phyloP scores from a whole-genome alignment of 1,139 yeast genomes.

The Blastobotrys buckinghamii region DNA sequence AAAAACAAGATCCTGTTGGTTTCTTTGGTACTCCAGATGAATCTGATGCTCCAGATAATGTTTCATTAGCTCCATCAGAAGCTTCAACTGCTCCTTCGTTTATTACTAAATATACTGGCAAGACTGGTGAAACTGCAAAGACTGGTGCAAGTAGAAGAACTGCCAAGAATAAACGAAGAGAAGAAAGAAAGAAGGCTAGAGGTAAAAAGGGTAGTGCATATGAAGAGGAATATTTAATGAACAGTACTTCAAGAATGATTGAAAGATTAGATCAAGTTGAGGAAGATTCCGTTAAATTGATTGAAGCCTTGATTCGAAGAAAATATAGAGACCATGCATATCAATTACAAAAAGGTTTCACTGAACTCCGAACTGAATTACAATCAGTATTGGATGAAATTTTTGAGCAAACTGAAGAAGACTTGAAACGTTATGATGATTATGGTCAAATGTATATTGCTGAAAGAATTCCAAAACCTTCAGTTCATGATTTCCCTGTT shows the following conservation, averaged over 20 bases:
- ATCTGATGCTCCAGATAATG: slow-evolving; percentile 82
- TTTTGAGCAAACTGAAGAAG: slow-evolving; percentile 64
- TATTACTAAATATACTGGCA: slow-evolving; percentile 93
- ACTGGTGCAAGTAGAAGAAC: slow-evolving; percentile 94
- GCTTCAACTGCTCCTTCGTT: slow-evolving; percentile 90
- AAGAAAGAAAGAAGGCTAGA: slow-evolving; percentile 91
- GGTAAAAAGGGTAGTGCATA: slow-evolving; percentile 97
- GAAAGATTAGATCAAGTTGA: slow-evolving; percentile 75
- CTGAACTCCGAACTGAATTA: slow-evolving; percentile 50
- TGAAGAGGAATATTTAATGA: slow-evolving; percentile 90
- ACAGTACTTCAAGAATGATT: slow-evolving; percentile 79
- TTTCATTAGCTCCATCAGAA: slow-evolving; percentile 91
- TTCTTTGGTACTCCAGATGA: slow-evolving; percentile 51
- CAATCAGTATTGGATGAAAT: slow-evolving; percentile 63
- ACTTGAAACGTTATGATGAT: slow-evolving; percentile 83
- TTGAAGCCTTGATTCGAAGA: slow-evolving; percentile 74
- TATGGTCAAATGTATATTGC: slow-evolving; percentile 65
- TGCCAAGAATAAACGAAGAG: slow-evolving; percentile 85
- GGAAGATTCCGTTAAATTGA: slow-evolving; percentile 64
- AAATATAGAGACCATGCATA: slow-evolving; percentile 72
- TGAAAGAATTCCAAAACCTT: slow-evolving; percentile 6
- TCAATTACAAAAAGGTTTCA: slow-evolving; percentile 67
- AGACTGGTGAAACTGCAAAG: slow-evolving; percentile 90
- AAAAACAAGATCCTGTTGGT: slow-evolving; percentile 75
- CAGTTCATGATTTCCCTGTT: slow-evolving; percentile 3